Evolutionary conservation across 2,329 filamentous ascomycete species (phyloP).

Genomic region (Aspergillus flavus): DNA sequence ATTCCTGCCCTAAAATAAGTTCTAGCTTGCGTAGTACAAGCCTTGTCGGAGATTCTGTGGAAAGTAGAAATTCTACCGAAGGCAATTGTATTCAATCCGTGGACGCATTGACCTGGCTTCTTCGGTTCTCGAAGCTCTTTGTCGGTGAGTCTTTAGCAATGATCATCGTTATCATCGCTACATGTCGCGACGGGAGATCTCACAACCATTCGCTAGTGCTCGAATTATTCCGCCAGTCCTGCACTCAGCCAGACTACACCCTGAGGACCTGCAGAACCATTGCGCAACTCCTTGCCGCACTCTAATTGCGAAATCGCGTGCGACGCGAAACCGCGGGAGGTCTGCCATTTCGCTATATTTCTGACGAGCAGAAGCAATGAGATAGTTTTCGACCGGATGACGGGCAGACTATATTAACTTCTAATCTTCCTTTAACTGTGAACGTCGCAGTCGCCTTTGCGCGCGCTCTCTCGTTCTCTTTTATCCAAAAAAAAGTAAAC

Average conservation of each 20-base stretch:
- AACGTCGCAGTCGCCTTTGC: not conserved
- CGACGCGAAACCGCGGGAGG: not conserved
- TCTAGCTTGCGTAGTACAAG: not conserved
- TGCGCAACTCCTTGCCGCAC: not conserved
- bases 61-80: not conserved
- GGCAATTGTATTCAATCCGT: not conserved
- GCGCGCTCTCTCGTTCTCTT: not conserved
- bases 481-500: not conserved
- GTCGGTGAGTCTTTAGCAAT: not conserved
- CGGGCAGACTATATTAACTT: not conserved
- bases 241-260: not conserved
- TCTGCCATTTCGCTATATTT: not conserved
- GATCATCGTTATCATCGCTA: not conserved
- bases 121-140: slow-evolving; percentile 4
- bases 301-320: not conserved
- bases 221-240: not conserved
- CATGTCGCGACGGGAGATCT: not conserved
- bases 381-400: not conserved
- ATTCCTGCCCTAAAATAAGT: not conserved
- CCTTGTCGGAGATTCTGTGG: not conserved
- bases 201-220: not conserved
- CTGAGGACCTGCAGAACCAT: not conserved
- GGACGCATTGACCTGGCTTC: slow-evolving; percentile 1
- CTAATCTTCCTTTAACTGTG: not conserved
- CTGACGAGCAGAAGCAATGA: not conserved